phyloP scores from a whole-genome alignment of 371 early-diverging fungal species.

The Rhizopus arrhizus region DNA sequence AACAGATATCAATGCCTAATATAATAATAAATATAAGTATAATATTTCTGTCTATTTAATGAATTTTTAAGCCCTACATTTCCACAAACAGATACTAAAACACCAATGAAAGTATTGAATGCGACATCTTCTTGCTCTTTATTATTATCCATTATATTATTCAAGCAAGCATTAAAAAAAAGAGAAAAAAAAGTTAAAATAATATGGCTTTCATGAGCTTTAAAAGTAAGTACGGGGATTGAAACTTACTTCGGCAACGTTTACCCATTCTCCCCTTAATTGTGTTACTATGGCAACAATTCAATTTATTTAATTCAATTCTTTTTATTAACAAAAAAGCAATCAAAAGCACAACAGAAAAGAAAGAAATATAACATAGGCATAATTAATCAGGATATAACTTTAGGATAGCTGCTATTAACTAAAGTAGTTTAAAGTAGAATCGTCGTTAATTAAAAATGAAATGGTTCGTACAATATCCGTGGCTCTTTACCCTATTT shows the following conservation, averaged over 20 bases:
- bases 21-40: background rate
- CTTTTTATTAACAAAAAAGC: background rate
- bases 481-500: no score
- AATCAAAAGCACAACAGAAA: background rate
- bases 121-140: slow-evolving; percentile 25
- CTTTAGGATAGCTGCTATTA: no score
- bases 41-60: background rate
- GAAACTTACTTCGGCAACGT: background rate
- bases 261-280: background rate
- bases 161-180: slow-evolving; percentile 1
- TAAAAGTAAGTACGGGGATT: background rate
- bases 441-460: no score
- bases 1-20: slow-evolving; percentile 65
- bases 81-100: slow-evolving; percentile 62
- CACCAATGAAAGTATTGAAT: slow-evolving; percentile 64
- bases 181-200: background rate
- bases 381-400: no score
- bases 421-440: no score
- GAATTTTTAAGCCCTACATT: slow-evolving; percentile 48
- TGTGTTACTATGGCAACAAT: slow-evolving; percentile 1
- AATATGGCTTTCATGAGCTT: background rate
- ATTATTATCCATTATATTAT: slow-evolving; percentile 3
- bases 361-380: no score
- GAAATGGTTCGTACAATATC: no score
- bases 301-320: background rate